Evolutionary conservation across 2,329 filamentous ascomycete genomes (phyloP), one percentile per base, ranked within the genome.

Genomic region (Alternaria burnsii): DNA sequence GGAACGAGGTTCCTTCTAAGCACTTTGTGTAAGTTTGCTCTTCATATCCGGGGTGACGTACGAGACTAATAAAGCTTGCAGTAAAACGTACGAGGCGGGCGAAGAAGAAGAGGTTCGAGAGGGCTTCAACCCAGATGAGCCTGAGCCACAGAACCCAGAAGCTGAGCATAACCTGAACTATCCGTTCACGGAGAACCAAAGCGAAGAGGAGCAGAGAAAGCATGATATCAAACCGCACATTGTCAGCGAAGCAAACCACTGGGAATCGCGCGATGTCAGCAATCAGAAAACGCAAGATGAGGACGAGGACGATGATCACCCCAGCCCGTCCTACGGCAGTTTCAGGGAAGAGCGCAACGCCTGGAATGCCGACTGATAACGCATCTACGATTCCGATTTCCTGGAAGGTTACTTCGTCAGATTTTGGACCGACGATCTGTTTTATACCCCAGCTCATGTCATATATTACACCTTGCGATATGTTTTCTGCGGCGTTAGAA

Each of bases 1-100:
- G 86, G 85, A 88, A 89, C 63, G 82, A 84, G 51, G 81, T 80
- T 10, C 82, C 86, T 62, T 78, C 82, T 18, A 85, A 83, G 67
- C 84, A 85, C 61, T 88, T 82, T 74, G 81, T 87, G 81, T 84
- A 78, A 77, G 83, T 77, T n/a, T 30, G 9, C 38, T 26, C 8
- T 12, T n/a, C 32, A 4, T 11, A 9, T 3, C 12, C 11, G 43
- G 24, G 5, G 26, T 24, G 42, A 14, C 4, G 1, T 11, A 44
- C 8, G 26, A 42, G 20, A 52, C 69, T 71, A 34, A 71, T 52
- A 12, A 18, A 9, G 0, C 3, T 1, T 18, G 52, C 58, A 87
- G 80, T 62, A 82, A 75, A 57, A 81, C 82, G 10, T 86, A 83
- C 63, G 78, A 81, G 30, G 75, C 82, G 18, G 78, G 79, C 34